Base-by-base conservation (phyloP, 345 rosid species). In the Salix suchowensis region DNA sequence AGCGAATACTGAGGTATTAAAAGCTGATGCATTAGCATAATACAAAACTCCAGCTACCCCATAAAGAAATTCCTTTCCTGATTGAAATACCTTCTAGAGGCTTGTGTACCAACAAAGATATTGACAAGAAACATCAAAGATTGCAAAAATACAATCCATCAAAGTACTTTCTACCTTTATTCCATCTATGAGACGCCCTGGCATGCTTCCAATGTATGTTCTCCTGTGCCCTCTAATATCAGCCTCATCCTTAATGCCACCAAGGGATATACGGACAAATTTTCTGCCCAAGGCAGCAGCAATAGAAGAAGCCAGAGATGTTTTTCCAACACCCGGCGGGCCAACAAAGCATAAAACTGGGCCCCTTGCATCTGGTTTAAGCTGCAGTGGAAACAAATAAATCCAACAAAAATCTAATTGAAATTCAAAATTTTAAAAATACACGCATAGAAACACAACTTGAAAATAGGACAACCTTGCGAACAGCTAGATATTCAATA, bases 231-330 rank as follows among this genome's bases (percentile, higher is more conserved):
- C 99, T 88, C 98, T 91, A 66, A 96, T 93, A 83, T 96, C 99
- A 74, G 98, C 98, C 88, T 96, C 99, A 80, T 96, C 99, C 88
- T 92, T 96, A 69, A 96, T 97, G 83, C 99, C 99, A 78, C 99
- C 99, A 76, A 96, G 91, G 78, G 99, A 93, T 78, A 96, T 89
- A 52, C 98, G 98, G 26, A 92, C 72, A 86, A 96, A 96, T 82
- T 93, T 93, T 87, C 97, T 90, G 67, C 98, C 99, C 85, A 96
- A 84, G 64, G 99, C 94, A 78, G 92, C 86, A 73, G 99, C 96
- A 81, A 96, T 93, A 13, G 98, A 96, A 65, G 98, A 91, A 79
- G 98, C 99, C 82, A 96, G 84, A 80, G 99, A 93, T 81, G 99
- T 96, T 87, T 96, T 96, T 62, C 99, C 99, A 80, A 96, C 98